phyloP scores from a whole-genome alignment of 331 rosid genomes.

The Malus hybrid region DNA sequence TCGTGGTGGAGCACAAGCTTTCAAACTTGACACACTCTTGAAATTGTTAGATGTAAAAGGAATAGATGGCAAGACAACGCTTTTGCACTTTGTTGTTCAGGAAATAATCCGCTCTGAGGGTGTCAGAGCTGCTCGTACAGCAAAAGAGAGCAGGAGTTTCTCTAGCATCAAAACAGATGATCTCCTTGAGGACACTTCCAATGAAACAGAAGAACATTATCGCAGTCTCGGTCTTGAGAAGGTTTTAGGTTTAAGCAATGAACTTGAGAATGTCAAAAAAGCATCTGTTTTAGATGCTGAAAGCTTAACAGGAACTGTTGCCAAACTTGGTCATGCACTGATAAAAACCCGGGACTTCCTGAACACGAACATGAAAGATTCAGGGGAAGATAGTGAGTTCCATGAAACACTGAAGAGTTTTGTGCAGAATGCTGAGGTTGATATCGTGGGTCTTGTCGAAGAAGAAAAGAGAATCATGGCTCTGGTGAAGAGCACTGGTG shows the following conservation, averaged over 20 bases:
- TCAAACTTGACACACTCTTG: conserved; percentile 84
- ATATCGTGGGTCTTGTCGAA: conserved; percentile 41
- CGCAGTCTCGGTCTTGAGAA: conserved; percentile 63
- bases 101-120: conserved; percentile 95
- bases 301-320: conserved; percentile 61
- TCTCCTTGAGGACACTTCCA: conserved; percentile 33
- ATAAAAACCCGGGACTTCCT: conserved; percentile 49
- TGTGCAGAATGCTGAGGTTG: conserved; percentile 58
- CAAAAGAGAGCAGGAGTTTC: conserved; percentile 44
- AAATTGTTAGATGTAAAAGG: conserved; percentile 93
- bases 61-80: conserved; percentile 87
- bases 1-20: conserved; percentile 95
- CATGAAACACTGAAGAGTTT: conserved; percentile 42
- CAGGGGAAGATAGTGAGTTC: conserved; percentile 40
- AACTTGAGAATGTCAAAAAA: conserved; percentile 74
- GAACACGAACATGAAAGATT: conserved; percentile 31
- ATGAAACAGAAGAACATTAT: conserved; percentile 55
- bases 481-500: conserved; percentile 82
- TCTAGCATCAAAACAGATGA: conserved; percentile 65
- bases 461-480: conserved; percentile 82
- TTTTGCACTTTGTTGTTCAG: conserved; percentile 83
- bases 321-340: conserved; percentile 58
- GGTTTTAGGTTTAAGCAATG: conserved; percentile 61
- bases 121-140: conserved; percentile 52
- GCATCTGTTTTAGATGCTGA: conserved; percentile 84